Evolutionary conservation across 371 early-diverging fungal species (phyloP).

Genomic region (Mortierella sp.): DNA sequence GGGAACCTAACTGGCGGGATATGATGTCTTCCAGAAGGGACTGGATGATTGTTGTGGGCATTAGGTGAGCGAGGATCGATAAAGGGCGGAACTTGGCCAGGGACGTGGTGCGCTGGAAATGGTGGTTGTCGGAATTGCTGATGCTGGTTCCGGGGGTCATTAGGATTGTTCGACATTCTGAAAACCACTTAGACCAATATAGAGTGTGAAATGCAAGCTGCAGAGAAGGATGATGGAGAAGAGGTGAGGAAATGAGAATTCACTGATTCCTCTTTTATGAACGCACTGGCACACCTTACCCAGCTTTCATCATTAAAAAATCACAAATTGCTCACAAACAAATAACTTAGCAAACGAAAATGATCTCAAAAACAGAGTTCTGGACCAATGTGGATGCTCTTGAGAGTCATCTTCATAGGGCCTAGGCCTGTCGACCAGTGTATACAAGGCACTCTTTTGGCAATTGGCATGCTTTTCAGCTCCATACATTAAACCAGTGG

Average conservation of each 20-base stretch:
- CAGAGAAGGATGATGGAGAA: conserved; percentile 2
- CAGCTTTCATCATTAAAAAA: no score
- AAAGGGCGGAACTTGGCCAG: conserved; percentile 41
- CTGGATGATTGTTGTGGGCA: conserved; percentile 15
- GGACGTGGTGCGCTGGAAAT: conserved; percentile 5
- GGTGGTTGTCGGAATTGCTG: conserved; percentile 14
- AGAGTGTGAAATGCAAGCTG: background rate
- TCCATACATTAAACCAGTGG: conserved; percentile 6
- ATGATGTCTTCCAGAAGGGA: conserved; percentile 23
- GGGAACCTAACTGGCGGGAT: conserved; percentile 31
- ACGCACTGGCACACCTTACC: background rate
- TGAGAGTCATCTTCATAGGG: no score
- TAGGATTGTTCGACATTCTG: conserved; percentile 19
- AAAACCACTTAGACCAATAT: background rate
- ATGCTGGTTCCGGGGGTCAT: conserved; percentile 31
- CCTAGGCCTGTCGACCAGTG: background rate
- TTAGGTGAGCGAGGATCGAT: conserved; percentile 4
- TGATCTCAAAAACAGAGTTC: no score
- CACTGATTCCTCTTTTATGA: background rate
- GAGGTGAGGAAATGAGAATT: background rate
- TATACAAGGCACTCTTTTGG: no score
- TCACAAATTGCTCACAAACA: background rate
- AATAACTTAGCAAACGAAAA: no score
- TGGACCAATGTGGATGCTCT: background rate
- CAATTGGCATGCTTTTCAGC: background rate